Evolutionary conservation across 2,329 filamentous ascomycete genomes (phyloP).

Genomic region (Chlorencoelia australis): DNA sequence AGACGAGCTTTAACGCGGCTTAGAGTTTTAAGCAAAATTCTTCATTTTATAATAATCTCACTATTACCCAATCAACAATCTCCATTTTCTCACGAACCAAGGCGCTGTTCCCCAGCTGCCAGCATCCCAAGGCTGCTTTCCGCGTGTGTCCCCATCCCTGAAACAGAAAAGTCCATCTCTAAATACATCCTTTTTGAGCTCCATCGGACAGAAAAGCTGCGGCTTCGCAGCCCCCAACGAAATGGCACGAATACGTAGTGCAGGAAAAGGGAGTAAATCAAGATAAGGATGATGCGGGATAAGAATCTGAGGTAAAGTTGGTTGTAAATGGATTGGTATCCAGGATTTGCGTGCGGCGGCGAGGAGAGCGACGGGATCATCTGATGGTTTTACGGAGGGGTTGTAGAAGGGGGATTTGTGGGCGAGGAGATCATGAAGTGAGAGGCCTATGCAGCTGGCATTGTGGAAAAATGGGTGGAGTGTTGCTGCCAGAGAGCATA

Average conservation of each 20-base stretch:
- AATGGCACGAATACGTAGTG: constrained; percentile 27
- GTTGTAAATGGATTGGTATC: constrained; percentile 27
- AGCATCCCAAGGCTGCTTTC: constrained; percentile 29
- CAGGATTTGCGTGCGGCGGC: constrained; percentile 11
- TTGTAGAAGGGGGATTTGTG: constrained; percentile 29
- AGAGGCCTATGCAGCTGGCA: constrained; percentile 21
- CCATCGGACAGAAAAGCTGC: constrained; percentile 25
- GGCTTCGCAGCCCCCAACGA: constrained; percentile 26
- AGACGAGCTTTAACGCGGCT: too few relatives aligned
- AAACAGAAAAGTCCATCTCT: not conserved
- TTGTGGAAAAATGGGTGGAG: constrained; percentile 22
- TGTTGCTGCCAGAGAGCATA: constrained; percentile 15
- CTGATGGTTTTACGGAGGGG: constrained; percentile 7
- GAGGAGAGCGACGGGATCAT: constrained; percentile 18
- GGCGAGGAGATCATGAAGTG: constrained; percentile 12
- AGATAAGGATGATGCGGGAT: constrained; percentile 30
- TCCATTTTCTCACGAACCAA: constrained; percentile 28
- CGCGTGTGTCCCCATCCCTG: not conserved
- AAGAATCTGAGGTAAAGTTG: constrained; percentile 30
- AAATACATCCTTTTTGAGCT: constrained; percentile 29
- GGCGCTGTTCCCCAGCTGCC: constrained; percentile 15
- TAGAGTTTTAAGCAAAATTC: too few relatives aligned
- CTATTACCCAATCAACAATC: constrained; percentile 5
- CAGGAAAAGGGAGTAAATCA: constrained; percentile 29
- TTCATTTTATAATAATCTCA: too few relatives aligned